Base-by-base conservation (phyloP, 2,329 filamentous ascomycete genomes). In the Paracorniculantispora psalliotae region DNA sequence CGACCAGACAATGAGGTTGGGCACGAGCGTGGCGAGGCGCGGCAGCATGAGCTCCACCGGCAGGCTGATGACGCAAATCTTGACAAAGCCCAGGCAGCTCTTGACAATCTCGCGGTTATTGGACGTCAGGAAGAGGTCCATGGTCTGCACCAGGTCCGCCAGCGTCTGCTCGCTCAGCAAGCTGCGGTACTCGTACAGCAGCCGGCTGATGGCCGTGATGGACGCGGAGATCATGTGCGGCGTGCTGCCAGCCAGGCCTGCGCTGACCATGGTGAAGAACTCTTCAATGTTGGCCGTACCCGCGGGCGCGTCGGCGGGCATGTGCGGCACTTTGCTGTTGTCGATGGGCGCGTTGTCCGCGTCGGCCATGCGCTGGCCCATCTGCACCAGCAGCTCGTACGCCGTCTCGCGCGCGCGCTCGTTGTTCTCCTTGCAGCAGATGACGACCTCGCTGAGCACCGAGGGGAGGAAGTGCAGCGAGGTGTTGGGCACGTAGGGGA, bases 141-240 rank as follows among this genome's bases (percentile, higher is more conserved):
- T 92, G 2, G 94, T 96, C 70, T 96, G 88, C 10, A 99, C 91
- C 9, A 99, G 80, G 64, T 97, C 93, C 10, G 84, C 80, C 44
- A 96, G 81, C 2, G 91, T 89, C 62, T 87, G 82, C 10, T 83
- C 76, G 59, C 83, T 84, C 30, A 97, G 78, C 26, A 82, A 75
- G 30, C 83, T 79, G 64, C 91, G 88, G 79, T 96, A 99, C 70
- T 97, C 90, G 74, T 92, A 97, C 30, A 99, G 83, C 26, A 97
- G 86, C n/a, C 94, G 86, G 15, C 92, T 94, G 39, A 99, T 83
- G 15, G 94, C 93, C 0, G 92, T 97, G 70, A 99, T 92, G n/a
- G 91, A 92, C 0, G 94, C 94, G 7, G 91, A 96, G 63, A 97
- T 92, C 92, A 97, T 97, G 77, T 97, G 93, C 33, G 94, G 92